A percentile compares a stretch with the other conserved stretches of the same genome.
Evolutionary conservation across 371 early-diverging fungal genomes (phyloP).

Genomic region (Mortierella sp.): DNA sequence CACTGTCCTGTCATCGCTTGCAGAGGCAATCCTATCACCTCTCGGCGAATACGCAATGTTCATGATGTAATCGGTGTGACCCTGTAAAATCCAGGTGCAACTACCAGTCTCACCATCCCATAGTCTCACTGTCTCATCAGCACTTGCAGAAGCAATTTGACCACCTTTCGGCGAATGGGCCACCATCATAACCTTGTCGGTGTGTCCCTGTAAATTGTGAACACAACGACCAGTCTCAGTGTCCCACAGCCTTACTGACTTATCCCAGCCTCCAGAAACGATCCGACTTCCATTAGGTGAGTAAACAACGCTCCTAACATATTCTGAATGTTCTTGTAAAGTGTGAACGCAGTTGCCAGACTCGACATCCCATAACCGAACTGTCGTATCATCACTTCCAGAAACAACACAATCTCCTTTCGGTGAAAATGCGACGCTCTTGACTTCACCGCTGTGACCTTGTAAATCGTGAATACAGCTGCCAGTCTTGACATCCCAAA

Average conservation of each 20-base stretch:
- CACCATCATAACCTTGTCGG: neutral
- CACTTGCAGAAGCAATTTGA: slow-evolving; percentile 12
- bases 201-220: slow-evolving; percentile 1
- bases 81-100: neutral
- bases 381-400: neutral
- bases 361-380: neutral
- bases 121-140: neutral
- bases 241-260: slow-evolving; percentile 7
- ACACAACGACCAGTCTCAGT: neutral
- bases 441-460: neutral
- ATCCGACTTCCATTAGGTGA: slow-evolving; percentile 11
- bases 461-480: neutral
- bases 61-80: neutral
- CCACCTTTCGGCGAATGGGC: slow-evolving; percentile 7
- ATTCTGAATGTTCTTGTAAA: neutral
- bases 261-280: neutral
- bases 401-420: neutral
- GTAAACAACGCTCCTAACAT: neutral
- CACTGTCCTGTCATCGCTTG: neutral
- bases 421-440: slow-evolving; percentile 15
- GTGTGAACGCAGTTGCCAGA: neutral
- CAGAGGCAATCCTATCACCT: neutral
- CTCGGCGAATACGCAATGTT: neutral
- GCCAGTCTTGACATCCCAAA: neutral
- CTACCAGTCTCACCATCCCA: slow-evolving; percentile 2